phyloP scores from a whole-genome alignment of 495 filamentous ascomycete species.

The Aspergillus funiculosus region DNA sequence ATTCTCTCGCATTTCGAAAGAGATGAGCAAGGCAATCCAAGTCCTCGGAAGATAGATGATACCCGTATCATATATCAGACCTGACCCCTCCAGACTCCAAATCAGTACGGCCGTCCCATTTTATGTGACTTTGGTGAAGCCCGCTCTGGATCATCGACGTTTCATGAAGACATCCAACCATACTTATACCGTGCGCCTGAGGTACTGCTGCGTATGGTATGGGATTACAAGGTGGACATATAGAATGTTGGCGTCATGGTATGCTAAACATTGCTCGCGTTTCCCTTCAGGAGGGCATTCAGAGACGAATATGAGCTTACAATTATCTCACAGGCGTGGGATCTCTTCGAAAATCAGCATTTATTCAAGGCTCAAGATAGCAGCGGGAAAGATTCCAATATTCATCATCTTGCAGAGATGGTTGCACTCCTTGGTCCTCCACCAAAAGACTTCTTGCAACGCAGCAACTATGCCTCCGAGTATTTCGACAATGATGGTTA shows the following conservation, averaged over 20 bases:
- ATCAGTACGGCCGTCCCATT: conserved; percentile 15
- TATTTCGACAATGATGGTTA: conserved; percentile 24
- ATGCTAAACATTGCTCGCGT: conserved; percentile 1
- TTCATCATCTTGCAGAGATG: conserved; percentile 40
- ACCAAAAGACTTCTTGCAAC: conserved; percentile 30
- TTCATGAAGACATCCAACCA: conserved; percentile 24
- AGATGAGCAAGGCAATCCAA: conserved; percentile 20
- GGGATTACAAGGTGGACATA: conserved; percentile 37
- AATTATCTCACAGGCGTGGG: conserved; percentile 31
- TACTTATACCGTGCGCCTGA: conserved; percentile 39
- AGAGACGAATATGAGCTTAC: no score
- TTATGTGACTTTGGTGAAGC: conserved; percentile 31
- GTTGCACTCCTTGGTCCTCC: conserved; percentile 39
- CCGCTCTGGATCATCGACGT: conserved; percentile 14
- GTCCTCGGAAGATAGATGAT: conserved; percentile 16
- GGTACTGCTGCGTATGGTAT: conserved; percentile 32
- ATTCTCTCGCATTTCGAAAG: conserved; percentile 26
- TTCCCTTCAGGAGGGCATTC: no score
- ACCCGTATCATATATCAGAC: conserved; percentile 25
- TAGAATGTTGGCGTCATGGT: conserved; percentile 42
- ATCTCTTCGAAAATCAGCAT: conserved; percentile 37
- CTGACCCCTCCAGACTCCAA: conserved; percentile 6
- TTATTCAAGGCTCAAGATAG: conserved; percentile 38
- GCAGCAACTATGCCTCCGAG: conserved; percentile 23
- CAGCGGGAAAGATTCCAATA: conserved; percentile 26